Conservation (phyloP, 2,329 filamentous ascomycete genomes). For the Ascochyta clinopodiicola region DNA sequence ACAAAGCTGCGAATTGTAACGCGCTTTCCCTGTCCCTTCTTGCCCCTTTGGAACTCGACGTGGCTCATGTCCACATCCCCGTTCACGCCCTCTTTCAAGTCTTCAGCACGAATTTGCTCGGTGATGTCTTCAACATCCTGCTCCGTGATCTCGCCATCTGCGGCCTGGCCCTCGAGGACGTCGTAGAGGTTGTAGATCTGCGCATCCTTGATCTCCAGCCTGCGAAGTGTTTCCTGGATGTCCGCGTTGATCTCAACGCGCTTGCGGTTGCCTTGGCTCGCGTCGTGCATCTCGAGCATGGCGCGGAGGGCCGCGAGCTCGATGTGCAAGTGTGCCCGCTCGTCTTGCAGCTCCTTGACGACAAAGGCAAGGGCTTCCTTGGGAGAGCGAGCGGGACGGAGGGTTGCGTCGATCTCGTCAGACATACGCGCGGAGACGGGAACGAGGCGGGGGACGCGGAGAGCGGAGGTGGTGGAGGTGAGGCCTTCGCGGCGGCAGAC, state of each 20-base stretch:
- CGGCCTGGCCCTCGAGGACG: constrained; percentile 74
- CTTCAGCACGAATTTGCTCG: constrained; percentile 50
- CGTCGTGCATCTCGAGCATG: constrained; percentile 67
- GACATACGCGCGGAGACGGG: constrained; percentile 59
- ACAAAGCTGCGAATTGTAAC: constrained; percentile 48
- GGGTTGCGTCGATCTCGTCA: constrained; percentile 64
- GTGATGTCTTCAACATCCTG: constrained; percentile 53
- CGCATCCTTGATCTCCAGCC: constrained; percentile 75
- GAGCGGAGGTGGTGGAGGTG: constrained; percentile 34
- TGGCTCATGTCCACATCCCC: constrained; percentile 25
- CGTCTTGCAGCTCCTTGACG: constrained; percentile 81
- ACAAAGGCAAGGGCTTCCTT: constrained; percentile 79
- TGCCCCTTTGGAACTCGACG: constrained; percentile 33
- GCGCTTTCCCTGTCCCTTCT: constrained; percentile 43
- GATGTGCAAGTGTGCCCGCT: constrained; percentile 77
- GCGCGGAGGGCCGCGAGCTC: constrained; percentile 68
- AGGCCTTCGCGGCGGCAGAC: constrained; percentile 59
- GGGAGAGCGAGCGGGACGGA: constrained; percentile 70
- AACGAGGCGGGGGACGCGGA: constrained; percentile 57
- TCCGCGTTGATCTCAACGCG: constrained; percentile 66
- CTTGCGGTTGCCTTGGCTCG: constrained; percentile 65
- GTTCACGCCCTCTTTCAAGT: constrained; percentile 22
- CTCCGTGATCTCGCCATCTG: constrained; percentile 62
- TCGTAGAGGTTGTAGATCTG: constrained; percentile 86
- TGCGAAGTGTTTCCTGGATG: constrained; percentile 67